Base-by-base conservation (phyloP, 2,329 filamentous ascomycete genomes). In the Hypoxylon sp. region DNA sequence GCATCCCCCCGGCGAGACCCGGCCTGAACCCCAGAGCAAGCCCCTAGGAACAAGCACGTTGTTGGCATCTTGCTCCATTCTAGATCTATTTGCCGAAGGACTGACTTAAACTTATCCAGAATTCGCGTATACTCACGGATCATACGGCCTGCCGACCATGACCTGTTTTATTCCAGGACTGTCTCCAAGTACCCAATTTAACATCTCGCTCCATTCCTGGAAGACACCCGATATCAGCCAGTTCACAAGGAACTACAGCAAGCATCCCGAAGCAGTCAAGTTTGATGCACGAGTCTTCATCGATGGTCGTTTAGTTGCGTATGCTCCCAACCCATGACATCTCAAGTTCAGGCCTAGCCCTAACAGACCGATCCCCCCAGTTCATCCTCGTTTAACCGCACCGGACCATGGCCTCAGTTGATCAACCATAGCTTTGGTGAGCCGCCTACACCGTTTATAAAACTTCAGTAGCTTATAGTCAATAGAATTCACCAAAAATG, bases 171-270 rank as follows among this genome's bases (percentile, higher is more conserved):
- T 94, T 49, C 90, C 92, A 1, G 91, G 89, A 66, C 82, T 94
- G 8, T 74, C 83, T 2, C 77, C 82, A 0, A 87, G 88, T 25
- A 82, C 82, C 30, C 84, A 88, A 0, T 95, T 94, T 78, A 87
- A 90, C 69, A 85, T 95, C 55, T 95, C 92, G 2, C 84, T 95
- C 54, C 92, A 95, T 79, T 90, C 86, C 64, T 95, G 92, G 92
- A 85, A 85, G 14, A 84, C 82, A 3, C 90, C 90, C 5, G 82
- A 83, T 17, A 81, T 89, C 60, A 91, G 88, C 71, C 84, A 87
- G 49, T 84, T 86, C 72, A 85, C 88, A 35, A 84, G 84, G 66
- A 81, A 82, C 49, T 84, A 88, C 75, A 88, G 85, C 80, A 86
- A 88, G 67, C 83, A 86, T 49, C 78, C 85, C 7, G 85, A 91